Evolutionary conservation across 768 basidiomycete genomes (phyloP), one percentile per base, ranked within the genome.

Genomic region (Agrocybe praecox): DNA sequence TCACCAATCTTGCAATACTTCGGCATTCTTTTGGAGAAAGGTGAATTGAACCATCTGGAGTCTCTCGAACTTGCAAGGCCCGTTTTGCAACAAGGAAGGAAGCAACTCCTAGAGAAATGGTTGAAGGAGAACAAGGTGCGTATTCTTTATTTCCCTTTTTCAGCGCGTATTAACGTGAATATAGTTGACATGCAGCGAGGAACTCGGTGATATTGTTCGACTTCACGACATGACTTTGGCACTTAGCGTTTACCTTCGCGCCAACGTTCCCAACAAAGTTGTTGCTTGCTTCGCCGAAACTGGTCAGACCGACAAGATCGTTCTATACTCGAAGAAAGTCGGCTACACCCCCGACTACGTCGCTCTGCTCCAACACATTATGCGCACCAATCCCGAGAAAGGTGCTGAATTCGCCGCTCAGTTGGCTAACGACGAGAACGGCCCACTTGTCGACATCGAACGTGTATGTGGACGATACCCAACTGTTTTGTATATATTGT

Each of bases 201-300:
- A 99, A 71, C 88, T 99, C 22, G 97, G 97, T 36, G 96, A 99
- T 68, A 90, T 98, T 55, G 96, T 98, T 52, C 89, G 97, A 32
- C 72, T 88, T 18, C 88, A 95, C 71, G 97, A 99, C 71, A 92
- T 98, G 90, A 98, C 94, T 0, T 84, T 99, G 55, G 97, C 97
- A 11, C 82, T 99, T 46, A 96, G 95, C 59, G 95, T 99, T 55
- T 99, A 99, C 69, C 87, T 99, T 22, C 88, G 97, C 52, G 97
- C 97, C 52, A 98, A 96, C 66, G 88, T 98, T 6, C 97, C 97
- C 46, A 97, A 95, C 81, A 99, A 98, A 78, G 96, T 98, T 68
- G 88, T 98, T 56, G 97, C 97, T 4, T 98, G 96, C 80, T 99
- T 99, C 70, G 97, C 96, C 6, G 97, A 99, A 77, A 94, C 94